Evolutionary conservation across 2,329 filamentous ascomycete species (phyloP), one percentile per base, ranked within the genome.

Genomic region (Periglandula ipomoeae): DNA sequence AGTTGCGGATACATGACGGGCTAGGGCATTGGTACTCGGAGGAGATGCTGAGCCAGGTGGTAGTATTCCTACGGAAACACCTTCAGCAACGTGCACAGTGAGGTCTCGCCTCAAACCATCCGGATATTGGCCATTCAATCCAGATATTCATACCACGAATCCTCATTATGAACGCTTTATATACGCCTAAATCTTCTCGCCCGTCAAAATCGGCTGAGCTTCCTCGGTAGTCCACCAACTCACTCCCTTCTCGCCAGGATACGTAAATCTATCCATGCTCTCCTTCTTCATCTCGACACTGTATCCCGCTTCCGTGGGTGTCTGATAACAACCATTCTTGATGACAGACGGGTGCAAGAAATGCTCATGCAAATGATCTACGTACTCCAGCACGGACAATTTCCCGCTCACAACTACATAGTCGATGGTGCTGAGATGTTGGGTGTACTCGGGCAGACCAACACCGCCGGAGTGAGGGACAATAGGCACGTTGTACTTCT

Each of bases 351-450:
- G 89, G 66, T 95, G 78, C 61, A 88, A 72, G 65, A 95, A 95
- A 70, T 95, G 89, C 76, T 95, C 89, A 67, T 95, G 90, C 61
- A 95, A 70, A 68, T 95, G 88, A 64, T 95, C 89, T 22, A 95
- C 89, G 67, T 90, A 95, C 73, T 96, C 90, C 50, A 95, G 72
- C 42, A 95, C 80, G 22, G 82, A 87, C 62, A 82, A 78, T 74
- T 89, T 87, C 17, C 87, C 89, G 52, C 77, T 85, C 1, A 95
- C 88, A 40, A 84, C 85, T 3, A 95, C 87, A 59, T 95, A 95
- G 69, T 96, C 90, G 56, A 96, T 93, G 13, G 89, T 95, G 68
- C 82, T 88, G 53, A 95, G 70, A 68, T 95, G 89, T 72, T 95
- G 88, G 0, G 90, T 95, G 71, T 95, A 95, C 69, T 96, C 90